A percentile compares a stretch with the other conserved stretches of the same genome.
Conservation (phyloP, 805 yeast genomes). For the Naumovozyma castellii region DNA sequence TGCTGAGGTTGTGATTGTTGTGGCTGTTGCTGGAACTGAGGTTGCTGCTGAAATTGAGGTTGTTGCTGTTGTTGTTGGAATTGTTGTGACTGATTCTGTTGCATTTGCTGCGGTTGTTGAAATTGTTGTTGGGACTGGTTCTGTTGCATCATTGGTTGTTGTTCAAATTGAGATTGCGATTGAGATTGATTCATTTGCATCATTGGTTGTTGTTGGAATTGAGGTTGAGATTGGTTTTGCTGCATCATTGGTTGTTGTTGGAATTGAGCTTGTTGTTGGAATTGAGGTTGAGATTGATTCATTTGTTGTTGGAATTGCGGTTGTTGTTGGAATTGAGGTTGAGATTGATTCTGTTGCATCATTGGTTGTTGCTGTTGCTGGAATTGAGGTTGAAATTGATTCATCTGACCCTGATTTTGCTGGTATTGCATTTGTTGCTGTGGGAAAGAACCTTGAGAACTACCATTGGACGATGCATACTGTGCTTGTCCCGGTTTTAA, state of each 20-base stretch:
- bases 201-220: neutral
- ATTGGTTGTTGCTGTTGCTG: slow-evolving; percentile 6
- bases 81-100: slow-evolving; percentile 10
- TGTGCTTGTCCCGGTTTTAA: slow-evolving; percentile 32
- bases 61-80: neutral
- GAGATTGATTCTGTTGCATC: slow-evolving; percentile 11
- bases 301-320: slow-evolving; percentile 6
- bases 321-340: slow-evolving; percentile 7
- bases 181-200: slow-evolving; percentile 1
- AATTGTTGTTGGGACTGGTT: slow-evolving; percentile 5
- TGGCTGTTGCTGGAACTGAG: neutral
- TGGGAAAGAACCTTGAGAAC: neutral
- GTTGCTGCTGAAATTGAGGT: neutral
- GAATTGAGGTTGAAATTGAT: slow-evolving; percentile 5
- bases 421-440: slow-evolving; percentile 4
- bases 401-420: slow-evolving; percentile 7
- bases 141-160: neutral
- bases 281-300: slow-evolving; percentile 5
- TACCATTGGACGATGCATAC: slow-evolving; percentile 17
- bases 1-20: too few relatives aligned
- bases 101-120: slow-evolving; percentile 9
- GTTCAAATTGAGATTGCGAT: slow-evolving; percentile 4
- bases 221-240: slow-evolving; percentile 4
- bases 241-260: neutral
- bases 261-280: slow-evolving; percentile 4